phyloP scores from a whole-genome alignment of 202 grass and related monocot species.

The Brachypodium distachyon region DNA sequence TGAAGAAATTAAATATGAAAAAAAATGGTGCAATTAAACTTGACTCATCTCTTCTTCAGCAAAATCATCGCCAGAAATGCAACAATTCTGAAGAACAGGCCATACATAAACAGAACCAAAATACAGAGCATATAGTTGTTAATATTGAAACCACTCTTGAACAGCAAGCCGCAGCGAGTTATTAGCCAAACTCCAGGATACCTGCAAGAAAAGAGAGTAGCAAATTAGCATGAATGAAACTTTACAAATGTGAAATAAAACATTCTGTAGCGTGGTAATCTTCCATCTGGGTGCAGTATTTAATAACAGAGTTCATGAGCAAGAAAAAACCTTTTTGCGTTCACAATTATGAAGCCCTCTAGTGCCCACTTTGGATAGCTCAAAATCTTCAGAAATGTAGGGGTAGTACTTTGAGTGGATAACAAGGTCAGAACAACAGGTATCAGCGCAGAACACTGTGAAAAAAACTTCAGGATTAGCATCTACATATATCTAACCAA shows the following conservation, averaged over 20 bases:
- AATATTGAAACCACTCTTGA: slow-evolving; percentile 42
- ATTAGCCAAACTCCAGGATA: slow-evolving; percentile 97
- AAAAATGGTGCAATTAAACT: neutral
- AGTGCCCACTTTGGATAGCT: slow-evolving; percentile 96
- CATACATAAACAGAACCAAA: slow-evolving; percentile 68
- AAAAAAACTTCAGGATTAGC: slow-evolving; percentile 7
- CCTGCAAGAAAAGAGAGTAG: slow-evolving; percentile 21
- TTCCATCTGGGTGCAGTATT: neutral
- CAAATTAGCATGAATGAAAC: neutral
- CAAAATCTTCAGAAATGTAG: slow-evolving; percentile 45
- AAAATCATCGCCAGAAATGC: slow-evolving; percentile 69
- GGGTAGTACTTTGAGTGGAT: slow-evolving; percentile 58
- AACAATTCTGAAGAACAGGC: slow-evolving; percentile 70
- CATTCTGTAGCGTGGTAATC: neutral
- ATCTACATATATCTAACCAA: neutral
- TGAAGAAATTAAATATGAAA: slow-evolving; percentile 12
- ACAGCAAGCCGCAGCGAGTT: slow-evolving; percentile 68
- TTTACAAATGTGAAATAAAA: neutral
- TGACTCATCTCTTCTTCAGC: slow-evolving; percentile 61
- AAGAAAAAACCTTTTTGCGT: slow-evolving; percentile 55
- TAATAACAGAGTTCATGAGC: neutral
- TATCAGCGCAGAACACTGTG: slow-evolving; percentile 81
- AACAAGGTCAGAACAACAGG: slow-evolving; percentile 84
- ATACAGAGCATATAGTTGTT: slow-evolving; percentile 62
- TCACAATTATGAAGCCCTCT: slow-evolving; percentile 85